Percentiles rank a stretch among this genome's conserved stretches.
phyloP scores from a whole-genome alignment of 2,329 filamentous ascomycete species.

The Trichoderma polysporum region DNA sequence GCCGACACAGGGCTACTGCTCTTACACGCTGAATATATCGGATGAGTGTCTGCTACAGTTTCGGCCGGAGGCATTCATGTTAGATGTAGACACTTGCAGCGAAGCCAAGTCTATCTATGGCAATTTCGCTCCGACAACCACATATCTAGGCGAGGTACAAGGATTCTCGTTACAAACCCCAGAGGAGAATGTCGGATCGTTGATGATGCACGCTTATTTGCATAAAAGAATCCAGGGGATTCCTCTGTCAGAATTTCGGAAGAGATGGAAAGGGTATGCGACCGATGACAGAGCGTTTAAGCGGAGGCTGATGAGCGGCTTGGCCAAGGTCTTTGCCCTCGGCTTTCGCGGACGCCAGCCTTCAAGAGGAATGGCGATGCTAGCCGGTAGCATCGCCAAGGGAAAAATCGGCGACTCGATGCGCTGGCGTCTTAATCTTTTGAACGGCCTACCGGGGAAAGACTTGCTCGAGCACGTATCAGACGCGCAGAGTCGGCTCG shows the following conservation, averaged over 20 bases:
- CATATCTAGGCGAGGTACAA: conserved; percentile 37
- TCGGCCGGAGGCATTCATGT: conserved; percentile 42
- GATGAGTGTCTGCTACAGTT: conserved; percentile 48
- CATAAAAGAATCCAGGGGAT: conserved; percentile 44
- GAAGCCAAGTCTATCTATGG: conserved; percentile 43
- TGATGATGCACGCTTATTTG: conserved; percentile 39
- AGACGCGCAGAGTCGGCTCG: conserved; percentile 26
- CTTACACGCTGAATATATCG: conserved; percentile 47
- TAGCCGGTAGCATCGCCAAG: not conserved
- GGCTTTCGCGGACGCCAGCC: conserved; percentile 34
- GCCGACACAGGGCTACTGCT: conserved; percentile 51
- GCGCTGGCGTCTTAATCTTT: conserved; percentile 41
- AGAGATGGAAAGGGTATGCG: not conserved
- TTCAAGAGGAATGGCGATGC: not conserved
- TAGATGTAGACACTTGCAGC: conserved; percentile 40
- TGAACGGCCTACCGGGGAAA: conserved; percentile 34
- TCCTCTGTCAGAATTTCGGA: conserved; percentile 33
- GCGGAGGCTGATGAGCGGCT: conserved; percentile 39
- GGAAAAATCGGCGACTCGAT: conserved; percentile 44
- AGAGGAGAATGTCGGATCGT: not conserved
- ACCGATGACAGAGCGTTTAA: conserved; percentile 27
- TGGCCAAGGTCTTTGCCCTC: conserved; percentile 42
- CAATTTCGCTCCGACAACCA: conserved; percentile 42
- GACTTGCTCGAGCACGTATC: conserved; percentile 30
- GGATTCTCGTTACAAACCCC: not conserved